These are phyloP conservation scores for Monilinia fructicola DNA, from an alignment of 2,329 filamentous ascomycete genomes.

Conservation along the genomic window DNA sequence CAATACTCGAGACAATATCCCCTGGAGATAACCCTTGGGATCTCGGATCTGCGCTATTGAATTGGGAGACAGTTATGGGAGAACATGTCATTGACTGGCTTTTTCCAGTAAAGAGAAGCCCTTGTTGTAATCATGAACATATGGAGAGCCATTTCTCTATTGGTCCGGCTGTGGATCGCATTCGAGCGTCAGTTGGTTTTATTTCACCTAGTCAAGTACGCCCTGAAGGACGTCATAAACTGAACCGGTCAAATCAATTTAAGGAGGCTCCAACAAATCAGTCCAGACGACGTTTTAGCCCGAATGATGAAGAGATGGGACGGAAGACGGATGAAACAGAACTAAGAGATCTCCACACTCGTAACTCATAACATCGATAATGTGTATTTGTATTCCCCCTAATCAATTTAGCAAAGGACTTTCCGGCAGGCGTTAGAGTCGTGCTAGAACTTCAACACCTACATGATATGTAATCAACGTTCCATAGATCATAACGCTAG, in stretches of 20 bases:
- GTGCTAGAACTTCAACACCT: background rate
- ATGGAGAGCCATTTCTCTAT: slow-evolving; percentile 66
- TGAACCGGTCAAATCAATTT: background rate
- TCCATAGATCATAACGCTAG: background rate
- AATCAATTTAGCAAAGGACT: background rate
- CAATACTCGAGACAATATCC: slow-evolving; percentile 66
- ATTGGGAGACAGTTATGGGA: slow-evolving; percentile 82
- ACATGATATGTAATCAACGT: background rate
- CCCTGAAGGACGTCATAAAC: slow-evolving; percentile 1
- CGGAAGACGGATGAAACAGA: slow-evolving; percentile 23
- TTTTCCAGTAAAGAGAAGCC: slow-evolving; percentile 71
- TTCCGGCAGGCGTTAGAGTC: background rate
- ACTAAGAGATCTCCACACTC: slow-evolving; percentile 18
- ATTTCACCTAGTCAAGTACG: slow-evolving; percentile 18
- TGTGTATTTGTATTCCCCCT: background rate
- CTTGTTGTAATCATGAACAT: slow-evolving; percentile 68
- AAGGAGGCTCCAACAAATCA: background rate
- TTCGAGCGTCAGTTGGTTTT: slow-evolving; percentile 45
- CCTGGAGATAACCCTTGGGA: slow-evolving; percentile 85
- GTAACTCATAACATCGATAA: background rate
- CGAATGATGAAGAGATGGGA: slow-evolving; percentile 13
- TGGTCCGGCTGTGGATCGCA: slow-evolving; percentile 58
- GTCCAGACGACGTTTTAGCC: background rate
- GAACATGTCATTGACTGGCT: slow-evolving; percentile 71
- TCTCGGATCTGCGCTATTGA: slow-evolving; percentile 61